A percentile compares a stretch with the other conserved stretches of the same genome.
These are phyloP conservation scores for Cryptomeria japonica DNA, from an alignment of 75 land plant species.

Conservation along the genomic window DNA sequence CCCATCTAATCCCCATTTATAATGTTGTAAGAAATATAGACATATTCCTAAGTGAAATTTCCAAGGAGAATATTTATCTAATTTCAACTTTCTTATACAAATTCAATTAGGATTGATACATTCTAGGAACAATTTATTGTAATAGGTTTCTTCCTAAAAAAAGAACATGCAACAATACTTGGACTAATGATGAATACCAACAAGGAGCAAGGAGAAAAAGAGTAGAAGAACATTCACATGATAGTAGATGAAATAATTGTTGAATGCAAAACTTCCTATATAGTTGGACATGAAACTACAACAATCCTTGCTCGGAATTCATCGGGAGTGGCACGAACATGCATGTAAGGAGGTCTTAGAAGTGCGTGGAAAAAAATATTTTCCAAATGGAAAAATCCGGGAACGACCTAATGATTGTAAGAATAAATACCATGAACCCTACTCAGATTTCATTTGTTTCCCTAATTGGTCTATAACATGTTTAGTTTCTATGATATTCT, in stretches of 20 bases:
- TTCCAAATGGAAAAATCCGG: constrained; percentile 29
- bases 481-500: background rate
- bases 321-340: constrained; percentile 51
- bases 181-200: constrained; percentile 40
- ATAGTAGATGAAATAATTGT: constrained; percentile 44
- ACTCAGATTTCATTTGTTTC: background rate
- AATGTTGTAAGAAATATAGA: too few species aligned
- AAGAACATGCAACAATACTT: constrained; percentile 25
- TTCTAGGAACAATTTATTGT: background rate
- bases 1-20: too few species aligned
- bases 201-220: constrained; percentile 8
- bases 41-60: background rate
- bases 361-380: constrained; percentile 15
- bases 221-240: constrained; percentile 14
- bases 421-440: background rate
- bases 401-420: constrained; percentile 46
- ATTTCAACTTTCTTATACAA: background rate
- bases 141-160: constrained; percentile 40
- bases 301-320: constrained; percentile 24
- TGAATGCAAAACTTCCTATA: constrained; percentile 49
- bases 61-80: background rate
- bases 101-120: background rate
- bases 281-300: constrained; percentile 56
- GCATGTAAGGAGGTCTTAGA: constrained; percentile 48
- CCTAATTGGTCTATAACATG: background rate